Conservation (phyloP, 345 rosid genomes). For the Carallia brachiata region DNA sequence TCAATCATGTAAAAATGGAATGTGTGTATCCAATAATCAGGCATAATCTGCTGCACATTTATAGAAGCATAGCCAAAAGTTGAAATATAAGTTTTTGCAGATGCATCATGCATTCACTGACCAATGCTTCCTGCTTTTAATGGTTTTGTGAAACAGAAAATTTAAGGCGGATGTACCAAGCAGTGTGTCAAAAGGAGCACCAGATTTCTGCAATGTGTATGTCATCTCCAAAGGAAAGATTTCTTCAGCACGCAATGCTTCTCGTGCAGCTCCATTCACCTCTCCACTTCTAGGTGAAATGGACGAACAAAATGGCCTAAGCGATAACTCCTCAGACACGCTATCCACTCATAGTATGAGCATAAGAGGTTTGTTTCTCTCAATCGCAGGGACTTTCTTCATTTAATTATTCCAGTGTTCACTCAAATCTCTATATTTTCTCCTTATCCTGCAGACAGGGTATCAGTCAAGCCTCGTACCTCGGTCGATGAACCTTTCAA, state of each 20-base stretch:
- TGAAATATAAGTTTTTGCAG: background rate
- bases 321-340: slow-evolving; percentile 25
- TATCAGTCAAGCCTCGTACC: slow-evolving; percentile 35
- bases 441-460: slow-evolving; percentile 39
- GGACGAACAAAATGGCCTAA: slow-evolving; percentile 27
- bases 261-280: slow-evolving; percentile 53
- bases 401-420: background rate
- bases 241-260: slow-evolving; percentile 52
- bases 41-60: too few relatives aligned
- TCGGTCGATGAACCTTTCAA: slow-evolving; percentile 50
- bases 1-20: too few relatives aligned
- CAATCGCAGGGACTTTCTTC: background rate
- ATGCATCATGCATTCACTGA: background rate
- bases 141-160: slow-evolving; percentile 38
- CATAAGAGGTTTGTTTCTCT: slow-evolving; percentile 45
- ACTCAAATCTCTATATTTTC: background rate
- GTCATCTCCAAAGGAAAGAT: slow-evolving; percentile 76
- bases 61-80: background rate
- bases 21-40: too few relatives aligned
- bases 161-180: slow-evolving; percentile 69
- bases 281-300: slow-evolving; percentile 66
- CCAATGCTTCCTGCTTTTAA: background rate
- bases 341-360: slow-evolving; percentile 34
- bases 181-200: slow-evolving; percentile 56
- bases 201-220: slow-evolving; percentile 83